Conservation (phyloP, 768 basidiomycete genomes). For the Hydnomerulius pinastri region DNA sequence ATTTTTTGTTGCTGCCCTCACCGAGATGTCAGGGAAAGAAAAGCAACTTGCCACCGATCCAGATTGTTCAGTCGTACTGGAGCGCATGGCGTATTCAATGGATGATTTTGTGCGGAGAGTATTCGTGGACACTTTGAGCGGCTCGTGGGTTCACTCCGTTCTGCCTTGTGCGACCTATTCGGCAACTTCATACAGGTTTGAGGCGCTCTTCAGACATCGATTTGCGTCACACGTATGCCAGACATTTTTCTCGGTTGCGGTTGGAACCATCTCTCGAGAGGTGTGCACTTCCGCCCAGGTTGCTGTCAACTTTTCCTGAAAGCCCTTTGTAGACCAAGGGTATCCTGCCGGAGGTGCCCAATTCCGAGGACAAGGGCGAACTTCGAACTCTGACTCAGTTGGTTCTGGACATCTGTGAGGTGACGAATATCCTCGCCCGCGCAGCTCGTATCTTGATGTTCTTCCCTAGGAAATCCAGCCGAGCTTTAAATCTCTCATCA, state of each 20-base stretch:
- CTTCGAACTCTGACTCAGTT: constrained; percentile 65
- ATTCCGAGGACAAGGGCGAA: constrained; percentile 59
- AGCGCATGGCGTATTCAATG: constrained; percentile 90
- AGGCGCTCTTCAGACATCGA: constrained; percentile 68
- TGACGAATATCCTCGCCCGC: constrained; percentile 29
- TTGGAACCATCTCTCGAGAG: constrained; percentile 69
- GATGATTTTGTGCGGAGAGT: constrained; percentile 95
- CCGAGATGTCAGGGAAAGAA: constrained; percentile 87
- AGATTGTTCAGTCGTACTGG: constrained; percentile 88
- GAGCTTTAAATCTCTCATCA: constrained; percentile 61
- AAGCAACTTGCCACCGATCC: constrained; percentile 90
- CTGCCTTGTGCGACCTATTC: constrained; percentile 6
- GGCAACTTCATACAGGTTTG: constrained; percentile 47
- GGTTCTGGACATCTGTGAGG: constrained; percentile 64
- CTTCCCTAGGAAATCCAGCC: constrained; percentile 67
- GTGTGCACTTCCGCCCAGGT: constrained; percentile 34
- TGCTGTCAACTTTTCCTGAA: background rate
- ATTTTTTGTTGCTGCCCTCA: constrained; percentile 80
- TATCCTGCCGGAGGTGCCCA: constrained; percentile 50
- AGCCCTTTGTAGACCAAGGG: constrained; percentile 47
- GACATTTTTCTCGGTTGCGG: constrained; percentile 73
- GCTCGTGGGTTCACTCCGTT: constrained; percentile 65
- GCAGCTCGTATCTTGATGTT: constrained; percentile 16
- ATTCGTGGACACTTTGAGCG: constrained; percentile 82
- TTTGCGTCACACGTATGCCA: constrained; percentile 97